These are phyloP conservation scores for Beauveria australis DNA, from an alignment of 2,329 filamentous ascomycete species.

Conservation along the genomic window DNA sequence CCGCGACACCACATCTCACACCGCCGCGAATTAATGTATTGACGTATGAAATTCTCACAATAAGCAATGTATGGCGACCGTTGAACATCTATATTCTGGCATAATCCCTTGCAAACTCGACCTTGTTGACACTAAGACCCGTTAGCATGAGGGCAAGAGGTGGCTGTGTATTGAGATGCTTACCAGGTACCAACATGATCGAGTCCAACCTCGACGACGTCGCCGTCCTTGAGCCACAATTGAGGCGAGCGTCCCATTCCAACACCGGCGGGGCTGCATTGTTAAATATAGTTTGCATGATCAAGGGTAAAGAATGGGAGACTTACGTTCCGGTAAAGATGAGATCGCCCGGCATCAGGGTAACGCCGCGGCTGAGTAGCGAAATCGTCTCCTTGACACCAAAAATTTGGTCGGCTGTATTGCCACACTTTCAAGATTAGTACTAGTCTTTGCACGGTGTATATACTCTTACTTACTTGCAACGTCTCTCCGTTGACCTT, in stretches of 20 bases:
- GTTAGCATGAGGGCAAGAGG: neutral
- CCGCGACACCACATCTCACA: constrained; percentile 10
- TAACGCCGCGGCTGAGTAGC: constrained; percentile 53
- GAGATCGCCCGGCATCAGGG: constrained; percentile 54
- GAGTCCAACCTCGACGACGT: constrained; percentile 60
- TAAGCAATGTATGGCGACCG: constrained; percentile 1
- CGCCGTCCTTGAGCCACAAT: constrained; percentile 62
- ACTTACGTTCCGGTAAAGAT: constrained; percentile 59
- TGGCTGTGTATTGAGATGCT: neutral
- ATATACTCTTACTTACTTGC: constrained; percentile 30
- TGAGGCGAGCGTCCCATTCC: constrained; percentile 60
- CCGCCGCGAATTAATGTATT: constrained; percentile 9
- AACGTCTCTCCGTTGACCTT: constrained; percentile 51
- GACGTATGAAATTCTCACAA: constrained; percentile 7
- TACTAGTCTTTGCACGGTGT: fast-evolving
- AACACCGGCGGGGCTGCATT: constrained; percentile 54
- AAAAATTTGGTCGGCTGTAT: constrained; percentile 57
- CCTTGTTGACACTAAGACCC: constrained; percentile 20
- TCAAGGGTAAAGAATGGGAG: neutral
- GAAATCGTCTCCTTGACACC: constrained; percentile 49
- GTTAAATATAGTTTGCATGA: neutral
- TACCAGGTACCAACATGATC: constrained; percentile 55
- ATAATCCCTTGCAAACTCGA: constrained; percentile 22
- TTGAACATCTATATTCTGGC: constrained; percentile 16
- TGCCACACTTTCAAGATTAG: constrained; percentile 32